A percentile compares a stretch with the other conserved stretches of the same genome.
Conservation (phyloP, 164 flowering plant species). For the Magnolia sinica region DNA sequence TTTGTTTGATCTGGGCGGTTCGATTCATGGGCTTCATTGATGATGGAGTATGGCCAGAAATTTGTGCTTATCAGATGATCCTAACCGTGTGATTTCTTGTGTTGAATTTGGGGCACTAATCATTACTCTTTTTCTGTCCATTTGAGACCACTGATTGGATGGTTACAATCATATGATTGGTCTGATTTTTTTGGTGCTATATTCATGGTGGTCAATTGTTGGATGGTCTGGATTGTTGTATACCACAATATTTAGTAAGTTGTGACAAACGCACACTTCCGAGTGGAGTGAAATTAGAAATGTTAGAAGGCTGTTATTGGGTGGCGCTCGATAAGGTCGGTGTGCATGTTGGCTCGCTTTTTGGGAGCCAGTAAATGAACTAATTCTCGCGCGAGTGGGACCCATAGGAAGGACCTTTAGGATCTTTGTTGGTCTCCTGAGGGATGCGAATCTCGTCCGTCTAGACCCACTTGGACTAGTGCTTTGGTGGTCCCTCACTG, state of each 20-base stretch:
- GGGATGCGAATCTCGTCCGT: background rate
- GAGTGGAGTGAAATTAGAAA: background rate
- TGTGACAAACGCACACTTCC: no score
- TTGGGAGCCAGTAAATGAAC: background rate
- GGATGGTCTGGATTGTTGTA: no score
- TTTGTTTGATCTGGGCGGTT: no score
- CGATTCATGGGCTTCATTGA: no score
- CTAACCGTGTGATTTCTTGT: background rate
- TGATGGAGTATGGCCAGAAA: no score
- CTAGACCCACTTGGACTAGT: constrained; percentile 9
- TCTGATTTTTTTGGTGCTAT: no score
- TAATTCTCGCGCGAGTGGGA: background rate
- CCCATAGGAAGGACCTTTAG: constrained; percentile 8
- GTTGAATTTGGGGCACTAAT: background rate
- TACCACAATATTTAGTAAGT: no score
- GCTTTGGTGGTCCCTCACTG: constrained; percentile 6
- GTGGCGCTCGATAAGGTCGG: constrained; percentile 38
- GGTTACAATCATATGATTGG: no score
- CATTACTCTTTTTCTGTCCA: background rate
- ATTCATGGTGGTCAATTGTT: no score
- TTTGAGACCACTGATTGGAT: no score
- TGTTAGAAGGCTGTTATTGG: constrained; percentile 18
- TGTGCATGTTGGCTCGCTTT: constrained; percentile 22
- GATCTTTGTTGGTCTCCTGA: constrained; percentile 16
- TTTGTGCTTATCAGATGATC: background rate